Base-by-base conservation (phyloP, 257 asterid genomes). In the Fraxinus anomala region DNA sequence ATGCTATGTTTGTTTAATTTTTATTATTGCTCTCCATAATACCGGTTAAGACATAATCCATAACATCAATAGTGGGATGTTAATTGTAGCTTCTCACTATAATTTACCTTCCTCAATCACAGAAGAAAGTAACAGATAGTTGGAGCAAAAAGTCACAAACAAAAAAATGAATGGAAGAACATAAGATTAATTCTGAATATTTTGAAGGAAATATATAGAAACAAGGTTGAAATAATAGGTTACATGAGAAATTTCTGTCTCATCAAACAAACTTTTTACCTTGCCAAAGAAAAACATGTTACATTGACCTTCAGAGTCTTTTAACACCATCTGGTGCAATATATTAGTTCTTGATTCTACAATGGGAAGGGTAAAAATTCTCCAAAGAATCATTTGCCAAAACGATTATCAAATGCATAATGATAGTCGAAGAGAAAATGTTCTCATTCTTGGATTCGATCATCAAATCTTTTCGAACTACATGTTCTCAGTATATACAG, bases 401-500 rank as follows among this genome's bases (percentile, higher is more conserved):
- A 33, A 40, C 36, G 72, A 77, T 85, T 74, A 74, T 61, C 82
- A 70, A 44, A 79, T 79, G 47, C 72, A 77, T 74, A 81, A 24
- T 56, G 67, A 67, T 80, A 72, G 59, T 54, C 72, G 30, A 67
- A 21, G 59, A 44, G 82, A 54, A 69, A 73, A 40, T 69, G 39
- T 70, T 56, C 42, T 8, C 44, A 54, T 44, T 54, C 13, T 10
- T 28, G 44, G 59, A 61, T 65, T 37, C 24, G 24, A 42, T 36
- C 77, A 70, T 44, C 76, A 49, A 14, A 44, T 42, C 30, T 66
- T 74, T 73, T 76, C 84, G 70, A 80, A 75, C 77, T 70, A 71
- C 83, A 70, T 73, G 63, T 73, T 81, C 77, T 81, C 74, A 73
- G 70, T 90, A 91, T 90, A 61, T 88, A 90, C 97, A 90, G 92